Conservation (phyloP, 1,139 yeast species). For the Pichia sp. region DNA sequence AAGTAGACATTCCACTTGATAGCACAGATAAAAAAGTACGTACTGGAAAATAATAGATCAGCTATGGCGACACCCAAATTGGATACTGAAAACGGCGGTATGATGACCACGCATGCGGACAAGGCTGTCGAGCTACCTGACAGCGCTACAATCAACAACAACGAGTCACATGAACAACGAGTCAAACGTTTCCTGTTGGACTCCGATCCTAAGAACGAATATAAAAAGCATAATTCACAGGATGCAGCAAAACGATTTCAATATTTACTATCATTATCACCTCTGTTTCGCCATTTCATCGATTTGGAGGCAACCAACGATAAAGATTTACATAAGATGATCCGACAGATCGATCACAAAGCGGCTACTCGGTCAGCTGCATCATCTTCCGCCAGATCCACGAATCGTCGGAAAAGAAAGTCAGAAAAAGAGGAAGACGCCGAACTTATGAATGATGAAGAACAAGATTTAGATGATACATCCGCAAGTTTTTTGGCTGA, state of each 20-base stretch:
- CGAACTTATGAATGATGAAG: conserved; percentile 74
- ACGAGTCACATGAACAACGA: conserved; percentile 27
- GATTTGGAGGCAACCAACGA: conserved; percentile 75
- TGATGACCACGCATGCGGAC: background rate
- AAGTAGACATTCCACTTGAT: too few species aligned
- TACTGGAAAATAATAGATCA: too few species aligned
- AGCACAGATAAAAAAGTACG: too few species aligned
- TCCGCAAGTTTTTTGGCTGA: conserved; percentile 63
- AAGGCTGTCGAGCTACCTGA: conserved; percentile 2
- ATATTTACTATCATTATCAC: conserved; percentile 75
- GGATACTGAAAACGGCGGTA: too few species aligned
- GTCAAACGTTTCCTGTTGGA: conserved; percentile 40
- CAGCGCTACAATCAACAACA: conserved; percentile 8
- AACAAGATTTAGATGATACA: conserved; percentile 44
- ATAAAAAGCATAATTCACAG: conserved; percentile 42
- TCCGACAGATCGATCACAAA: conserved; percentile 46
- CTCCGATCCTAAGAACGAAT: conserved; percentile 46
- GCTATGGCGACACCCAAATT: too few species aligned
- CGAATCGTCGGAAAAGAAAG: conserved; percentile 42
- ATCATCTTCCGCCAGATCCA: conserved; percentile 8
- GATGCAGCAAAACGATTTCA: conserved; percentile 77
- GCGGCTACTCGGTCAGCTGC: conserved; percentile 22
- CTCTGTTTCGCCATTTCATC: conserved; percentile 81
- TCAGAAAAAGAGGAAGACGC: conserved; percentile 92
- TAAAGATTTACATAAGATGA: conserved; percentile 48